Percentiles rank a stretch among this genome's conserved stretches.
Evolutionary conservation across 2,329 filamentous ascomycete species (phyloP).

Genomic region (Phialophora expanda): DNA sequence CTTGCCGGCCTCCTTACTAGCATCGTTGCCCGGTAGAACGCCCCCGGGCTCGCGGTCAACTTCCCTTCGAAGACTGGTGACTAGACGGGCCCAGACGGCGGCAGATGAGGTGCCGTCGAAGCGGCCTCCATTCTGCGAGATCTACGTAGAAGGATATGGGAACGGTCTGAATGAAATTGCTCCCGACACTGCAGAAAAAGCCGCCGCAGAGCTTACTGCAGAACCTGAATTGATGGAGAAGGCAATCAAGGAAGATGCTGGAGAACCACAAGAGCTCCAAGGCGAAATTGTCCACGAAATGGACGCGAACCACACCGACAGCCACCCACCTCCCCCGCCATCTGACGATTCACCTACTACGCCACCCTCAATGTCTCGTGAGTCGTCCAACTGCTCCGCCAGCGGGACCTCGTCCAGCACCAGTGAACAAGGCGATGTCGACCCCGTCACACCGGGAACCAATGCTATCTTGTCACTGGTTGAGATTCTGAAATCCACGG

Average conservation of each 20-base stretch:
- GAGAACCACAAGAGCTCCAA: conserved; percentile 21
- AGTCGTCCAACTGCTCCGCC: conserved; percentile 35
- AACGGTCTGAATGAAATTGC: conserved; percentile 38
- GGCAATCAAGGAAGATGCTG: conserved; percentile 16
- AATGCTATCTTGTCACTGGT: conserved; percentile 25
- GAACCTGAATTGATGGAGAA: conserved; percentile 18
- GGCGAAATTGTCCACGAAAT: conserved; percentile 24
- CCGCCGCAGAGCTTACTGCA: conserved; percentile 21
- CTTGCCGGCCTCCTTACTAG: conserved; percentile 22
- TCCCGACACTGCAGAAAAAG: not conserved
- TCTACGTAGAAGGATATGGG: conserved; percentile 39
- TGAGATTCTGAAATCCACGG: conserved; percentile 27
- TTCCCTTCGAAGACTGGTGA: conserved; percentile 33
- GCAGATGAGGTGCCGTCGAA: conserved; percentile 26
- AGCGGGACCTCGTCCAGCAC: conserved; percentile 30
- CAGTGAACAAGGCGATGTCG: conserved; percentile 22
- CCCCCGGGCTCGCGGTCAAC: conserved; percentile 29
- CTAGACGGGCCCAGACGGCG: conserved; percentile 12
- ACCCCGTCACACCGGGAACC: conserved; percentile 20
- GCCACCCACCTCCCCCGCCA: conserved; percentile 11
- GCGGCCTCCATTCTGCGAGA: conserved; percentile 37
- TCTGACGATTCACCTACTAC: conserved; percentile 26
- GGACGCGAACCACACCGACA: conserved; percentile 18
- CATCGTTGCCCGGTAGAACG: conserved; percentile 27
- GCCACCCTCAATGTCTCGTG: conserved; percentile 35